Evolutionary conservation across 371 early-diverging fungal genomes (phyloP).

Genomic region (Zychaea mexicana): DNA sequence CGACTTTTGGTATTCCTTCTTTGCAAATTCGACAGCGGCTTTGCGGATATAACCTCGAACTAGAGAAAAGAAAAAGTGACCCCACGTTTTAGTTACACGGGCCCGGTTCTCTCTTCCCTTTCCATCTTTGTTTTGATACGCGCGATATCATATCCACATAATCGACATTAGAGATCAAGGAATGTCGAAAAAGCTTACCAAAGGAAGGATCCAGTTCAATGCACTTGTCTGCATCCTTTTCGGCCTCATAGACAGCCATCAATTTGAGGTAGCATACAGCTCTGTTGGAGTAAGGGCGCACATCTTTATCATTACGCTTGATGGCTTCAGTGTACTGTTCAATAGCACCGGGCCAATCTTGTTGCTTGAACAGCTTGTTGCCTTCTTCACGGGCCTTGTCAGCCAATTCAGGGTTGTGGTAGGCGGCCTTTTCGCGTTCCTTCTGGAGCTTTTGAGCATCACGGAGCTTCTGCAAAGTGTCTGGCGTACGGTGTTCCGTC

Average conservation of each 20-base stretch:
- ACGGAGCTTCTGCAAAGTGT: conserved; percentile 87
- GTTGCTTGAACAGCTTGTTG: conserved; percentile 91
- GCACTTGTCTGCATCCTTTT: conserved; percentile 93
- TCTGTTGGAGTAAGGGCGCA: conserved; percentile 93
- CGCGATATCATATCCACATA: background rate
- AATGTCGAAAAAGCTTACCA: conserved; percentile 46
- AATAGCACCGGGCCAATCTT: conserved; percentile 89
- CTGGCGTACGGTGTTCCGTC: conserved; percentile 95
- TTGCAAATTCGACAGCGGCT: conserved; percentile 88
- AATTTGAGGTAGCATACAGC: conserved; percentile 96
- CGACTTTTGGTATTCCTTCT: conserved; percentile 85
- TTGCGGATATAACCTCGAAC: conserved; percentile 95
- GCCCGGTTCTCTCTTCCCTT: background rate
- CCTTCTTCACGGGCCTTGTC: conserved; percentile 94
- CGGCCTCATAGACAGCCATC: conserved; percentile 91
- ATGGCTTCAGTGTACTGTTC: conserved; percentile 96
- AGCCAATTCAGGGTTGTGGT: conserved; percentile 80
- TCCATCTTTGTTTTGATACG: background rate
- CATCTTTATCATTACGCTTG: conserved; percentile 91
- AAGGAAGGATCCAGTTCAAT: conserved; percentile 88
- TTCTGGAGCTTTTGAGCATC: conserved; percentile 86
- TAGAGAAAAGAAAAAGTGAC: background rate
- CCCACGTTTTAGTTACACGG: background rate
- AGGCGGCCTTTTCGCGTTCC: conserved; percentile 81
- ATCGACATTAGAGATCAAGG: too few relatives aligned